These are phyloP conservation scores for Gracilaria vermiculophylla DNA, from an alignment of 23 red algal genomes.

Conservation along the genomic window DNA sequence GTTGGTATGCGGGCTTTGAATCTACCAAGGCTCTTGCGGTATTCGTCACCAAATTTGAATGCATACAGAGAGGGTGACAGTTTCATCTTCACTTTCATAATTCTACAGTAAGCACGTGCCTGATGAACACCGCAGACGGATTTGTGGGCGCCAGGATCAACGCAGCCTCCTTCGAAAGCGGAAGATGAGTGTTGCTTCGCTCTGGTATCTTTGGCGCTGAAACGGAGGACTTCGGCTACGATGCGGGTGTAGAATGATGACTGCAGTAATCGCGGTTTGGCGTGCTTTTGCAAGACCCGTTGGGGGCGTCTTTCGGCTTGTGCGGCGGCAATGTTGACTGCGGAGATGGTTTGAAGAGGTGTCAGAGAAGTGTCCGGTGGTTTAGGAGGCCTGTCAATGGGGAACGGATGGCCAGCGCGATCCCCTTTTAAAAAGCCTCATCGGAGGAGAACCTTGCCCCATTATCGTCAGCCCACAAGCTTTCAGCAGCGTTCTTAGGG, in stretches of 20 bases:
- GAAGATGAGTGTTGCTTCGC: background rate
- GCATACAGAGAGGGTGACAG: background rate
- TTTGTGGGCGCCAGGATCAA: background rate
- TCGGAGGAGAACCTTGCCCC: too few relatives aligned
- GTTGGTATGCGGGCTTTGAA: conserved; percentile 8
- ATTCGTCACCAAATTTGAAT: conserved; percentile 19
- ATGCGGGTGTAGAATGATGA: background rate
- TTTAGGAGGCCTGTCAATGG: too few relatives aligned
- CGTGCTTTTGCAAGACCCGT: too few relatives aligned
- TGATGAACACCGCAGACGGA: background rate
- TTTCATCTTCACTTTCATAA: background rate
- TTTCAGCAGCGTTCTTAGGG: too few relatives aligned
- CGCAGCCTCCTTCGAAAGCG: background rate
- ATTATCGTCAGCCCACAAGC: too few relatives aligned
- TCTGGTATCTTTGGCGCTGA: background rate
- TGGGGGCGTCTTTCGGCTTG: too few relatives aligned
- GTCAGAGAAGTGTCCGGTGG: too few relatives aligned
- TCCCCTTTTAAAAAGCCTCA: too few relatives aligned
- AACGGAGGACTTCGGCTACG: background rate
- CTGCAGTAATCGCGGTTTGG: too few relatives aligned
- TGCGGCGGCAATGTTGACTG: too few relatives aligned
- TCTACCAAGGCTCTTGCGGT: background rate
- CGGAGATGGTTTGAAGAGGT: too few relatives aligned
- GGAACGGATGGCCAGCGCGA: too few relatives aligned
- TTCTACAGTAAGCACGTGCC: background rate